phyloP scores from a whole-genome alignment of 2,329 filamentous ascomycete genomes.

The Botrytis elliptica region DNA sequence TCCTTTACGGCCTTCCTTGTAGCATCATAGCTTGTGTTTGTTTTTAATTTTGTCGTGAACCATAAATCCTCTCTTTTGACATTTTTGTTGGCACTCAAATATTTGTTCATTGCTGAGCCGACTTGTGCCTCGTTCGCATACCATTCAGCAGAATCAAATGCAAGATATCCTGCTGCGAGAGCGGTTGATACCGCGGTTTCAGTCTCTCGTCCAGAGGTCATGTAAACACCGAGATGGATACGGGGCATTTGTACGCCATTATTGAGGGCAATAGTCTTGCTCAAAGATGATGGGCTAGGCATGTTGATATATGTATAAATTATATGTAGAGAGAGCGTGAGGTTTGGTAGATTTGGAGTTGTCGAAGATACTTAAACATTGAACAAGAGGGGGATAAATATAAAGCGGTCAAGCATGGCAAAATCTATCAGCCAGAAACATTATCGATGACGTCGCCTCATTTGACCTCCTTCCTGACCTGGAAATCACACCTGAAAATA shows the following conservation, averaged over 20 bases:
- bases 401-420: constrained; percentile 7
- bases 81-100: constrained; percentile 50
- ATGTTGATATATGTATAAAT: not conserved
- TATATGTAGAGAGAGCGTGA: not conserved
- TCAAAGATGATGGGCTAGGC: constrained; percentile 10
- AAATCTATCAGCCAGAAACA: not conserved
- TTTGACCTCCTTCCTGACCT: not conserved
- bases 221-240: constrained; percentile 73
- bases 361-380: not conserved
- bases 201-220: constrained; percentile 63
- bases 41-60: constrained; percentile 76
- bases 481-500: not conserved
- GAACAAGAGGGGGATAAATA: not conserved
- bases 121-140: constrained; percentile 69
- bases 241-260: constrained; percentile 58
- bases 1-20: constrained; percentile 65
- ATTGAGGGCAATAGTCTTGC: constrained; percentile 11
- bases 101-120: constrained; percentile 62
- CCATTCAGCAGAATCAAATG: constrained; percentile 54
- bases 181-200: constrained; percentile 49
- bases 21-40: constrained; percentile 60
- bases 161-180: constrained; percentile 51
- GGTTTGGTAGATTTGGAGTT: not conserved
- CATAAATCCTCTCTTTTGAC: constrained; percentile 69
- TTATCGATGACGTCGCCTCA: constrained; percentile 13